Evolutionary conservation across 768 basidiomycete genomes (phyloP).

Genomic region (Butyriboletus loyo): DNA sequence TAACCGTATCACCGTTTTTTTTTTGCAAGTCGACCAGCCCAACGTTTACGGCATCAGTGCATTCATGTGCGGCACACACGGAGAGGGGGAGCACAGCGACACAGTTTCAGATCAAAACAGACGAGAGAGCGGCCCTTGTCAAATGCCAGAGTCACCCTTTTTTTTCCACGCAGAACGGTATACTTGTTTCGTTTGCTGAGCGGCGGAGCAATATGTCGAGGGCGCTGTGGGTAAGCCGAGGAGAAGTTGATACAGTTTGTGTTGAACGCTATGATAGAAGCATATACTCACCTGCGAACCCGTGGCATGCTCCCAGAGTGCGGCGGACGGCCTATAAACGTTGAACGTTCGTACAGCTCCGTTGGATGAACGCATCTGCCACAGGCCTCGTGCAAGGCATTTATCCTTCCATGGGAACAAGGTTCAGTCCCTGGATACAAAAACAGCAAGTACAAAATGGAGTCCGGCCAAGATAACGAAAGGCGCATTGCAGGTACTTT

Average conservation of each 20-base stretch:
- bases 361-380: neutral
- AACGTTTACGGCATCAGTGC: neutral
- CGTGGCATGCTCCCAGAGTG: neutral
- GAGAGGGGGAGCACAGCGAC: neutral
- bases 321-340: slow-evolving; percentile 6
- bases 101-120: neutral
- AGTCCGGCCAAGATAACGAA: slow-evolving; percentile 6
- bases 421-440: slow-evolving; percentile 5
- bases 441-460: slow-evolving; percentile 16
- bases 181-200: neutral
- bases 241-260: neutral
- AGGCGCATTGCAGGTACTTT: slow-evolving; percentile 1
- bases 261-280: slow-evolving; percentile 9
- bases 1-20: neutral
- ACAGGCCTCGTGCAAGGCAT: slow-evolving; percentile 1
- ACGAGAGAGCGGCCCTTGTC: neutral
- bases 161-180: neutral
- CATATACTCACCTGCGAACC: neutral
- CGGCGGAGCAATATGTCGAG: neutral
- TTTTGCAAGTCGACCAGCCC: neutral
- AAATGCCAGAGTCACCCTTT: neutral
- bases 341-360: slow-evolving; percentile 3
- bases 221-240: slow-evolving; percentile 15
- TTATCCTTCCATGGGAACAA: neutral
- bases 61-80: neutral